Evolutionary conservation across 2,329 filamentous ascomycete species (phyloP), one percentile per base, ranked within the genome.

Genomic region (Aplosporella prunicola): DNA sequence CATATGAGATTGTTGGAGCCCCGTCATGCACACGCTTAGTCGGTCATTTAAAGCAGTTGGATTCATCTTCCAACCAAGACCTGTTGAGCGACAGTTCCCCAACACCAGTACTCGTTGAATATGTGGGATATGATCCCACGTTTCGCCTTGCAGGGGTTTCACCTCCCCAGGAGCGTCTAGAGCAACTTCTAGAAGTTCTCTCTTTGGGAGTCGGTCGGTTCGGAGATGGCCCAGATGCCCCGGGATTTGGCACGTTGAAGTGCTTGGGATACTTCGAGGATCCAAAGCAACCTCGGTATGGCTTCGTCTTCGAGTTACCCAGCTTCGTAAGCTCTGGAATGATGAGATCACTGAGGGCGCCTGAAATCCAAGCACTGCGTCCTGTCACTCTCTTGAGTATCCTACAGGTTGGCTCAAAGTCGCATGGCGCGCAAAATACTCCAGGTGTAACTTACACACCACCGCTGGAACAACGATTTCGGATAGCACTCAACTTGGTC

Each of bases 241-340:
- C 54, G 4, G 53, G 56, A 23, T 50, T 55, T 35, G 57, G 56
- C 3, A 64, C 62, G 16, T 69, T 78, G 2, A 82, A 71, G 67
- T 78, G 71, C 48, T 57, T 52, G 67, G 82, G 45, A 50, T 88
- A 85, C 51, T 86, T 85, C 48, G 82, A 88, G 52, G 82, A 88
- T 48, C 68, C 80, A 36, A 71, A 74, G 36, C 78, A 82, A 39
- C 63, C 66, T 1, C 71, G 83, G 8, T 74, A 86, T 37, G 83
- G 82, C 5, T 66, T 89, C 9, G 71, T 89, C 9, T 89, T 85
- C 49, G 78, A 82, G 33, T 74, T 88, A 20, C 82, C 82, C 2
- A 68, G 72, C 1, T 58, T 57, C 7, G 56, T 65, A 9, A 61
- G 63, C 43, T 58, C 58, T 8, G 56, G 57, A 44, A 36, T 56